Percentiles rank a stretch among this genome's conserved stretches.
Conservation (phyloP, 1,284 basidiomycete genomes). For the Ganoderma boninense region DNA sequence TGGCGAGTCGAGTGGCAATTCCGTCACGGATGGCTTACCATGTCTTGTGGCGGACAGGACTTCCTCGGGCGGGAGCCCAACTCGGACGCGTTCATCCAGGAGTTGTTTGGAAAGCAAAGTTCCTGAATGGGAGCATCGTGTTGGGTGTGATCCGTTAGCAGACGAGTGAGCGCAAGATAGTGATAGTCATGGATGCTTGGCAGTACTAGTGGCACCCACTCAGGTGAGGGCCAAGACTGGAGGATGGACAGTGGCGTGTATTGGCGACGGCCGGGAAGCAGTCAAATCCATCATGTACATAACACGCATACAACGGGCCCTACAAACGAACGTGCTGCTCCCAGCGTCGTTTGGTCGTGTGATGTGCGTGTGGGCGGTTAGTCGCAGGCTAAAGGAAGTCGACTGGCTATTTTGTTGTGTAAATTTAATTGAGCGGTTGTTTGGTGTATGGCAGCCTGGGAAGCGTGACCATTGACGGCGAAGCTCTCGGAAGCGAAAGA, state of each 20-base stretch:
- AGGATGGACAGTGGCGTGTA: neutral
- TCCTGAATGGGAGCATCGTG: neutral
- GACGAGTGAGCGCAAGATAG: neutral
- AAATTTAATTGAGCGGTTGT: neutral
- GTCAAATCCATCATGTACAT: neutral
- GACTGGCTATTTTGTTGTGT: neutral
- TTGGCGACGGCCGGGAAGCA: neutral
- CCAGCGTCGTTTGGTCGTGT: neutral
- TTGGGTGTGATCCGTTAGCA: neutral
- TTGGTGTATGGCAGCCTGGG: neutral
- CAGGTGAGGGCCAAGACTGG: neutral
- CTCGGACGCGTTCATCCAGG: slow-evolving; percentile 78
- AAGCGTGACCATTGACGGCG: neutral
- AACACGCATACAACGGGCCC: neutral
- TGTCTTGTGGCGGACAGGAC: slow-evolving; percentile 46
- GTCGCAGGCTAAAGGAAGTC: neutral
- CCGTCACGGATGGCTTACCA: neutral
- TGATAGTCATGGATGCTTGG: neutral
- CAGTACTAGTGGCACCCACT: neutral
- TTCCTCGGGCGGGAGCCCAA: slow-evolving; percentile 84
- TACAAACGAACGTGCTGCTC: neutral
- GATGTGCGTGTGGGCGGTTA: neutral
- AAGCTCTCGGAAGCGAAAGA: neutral
- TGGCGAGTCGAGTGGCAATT: neutral
- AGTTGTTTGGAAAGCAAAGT: slow-evolving; percentile 56